These are phyloP conservation scores for Cinnamomum chago DNA, from an alignment of 164 flowering plant species.

Conservation along the genomic window DNA sequence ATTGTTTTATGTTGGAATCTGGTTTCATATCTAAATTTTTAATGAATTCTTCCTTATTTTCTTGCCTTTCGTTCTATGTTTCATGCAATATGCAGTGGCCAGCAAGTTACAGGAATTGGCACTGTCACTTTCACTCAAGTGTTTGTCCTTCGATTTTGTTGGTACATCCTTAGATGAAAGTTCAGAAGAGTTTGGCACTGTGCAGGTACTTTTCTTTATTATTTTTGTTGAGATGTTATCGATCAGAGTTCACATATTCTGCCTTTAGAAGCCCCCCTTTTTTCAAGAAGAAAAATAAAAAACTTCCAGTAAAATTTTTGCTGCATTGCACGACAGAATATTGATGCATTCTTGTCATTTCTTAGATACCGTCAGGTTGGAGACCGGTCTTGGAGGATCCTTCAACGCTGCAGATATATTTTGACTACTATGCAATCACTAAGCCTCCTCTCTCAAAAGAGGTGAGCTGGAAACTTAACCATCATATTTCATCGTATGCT, in stretches of 20 bases:
- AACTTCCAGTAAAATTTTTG: neutral
- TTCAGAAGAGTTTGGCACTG: slow-evolving; percentile 97
- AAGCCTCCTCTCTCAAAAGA: slow-evolving; percentile 87
- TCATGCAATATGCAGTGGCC: slow-evolving; percentile 39
- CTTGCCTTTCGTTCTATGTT: slow-evolving; percentile 3
- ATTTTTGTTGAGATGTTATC: neutral
- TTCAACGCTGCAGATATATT: slow-evolving; percentile 82
- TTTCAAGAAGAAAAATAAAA: neutral
- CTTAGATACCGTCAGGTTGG: slow-evolving; percentile 90
- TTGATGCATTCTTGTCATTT: slow-evolving; percentile 11
- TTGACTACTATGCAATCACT: slow-evolving; percentile 85
- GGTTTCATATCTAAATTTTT: slow-evolving; percentile 4
- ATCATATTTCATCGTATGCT: neutral
- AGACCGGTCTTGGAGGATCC: slow-evolving; percentile 81
- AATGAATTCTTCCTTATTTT: slow-evolving; percentile 6
- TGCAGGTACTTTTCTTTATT: slow-evolving; percentile 53
- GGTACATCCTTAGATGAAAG: slow-evolving; percentile 98
- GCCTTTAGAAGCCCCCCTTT: neutral
- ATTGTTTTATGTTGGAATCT: neutral
- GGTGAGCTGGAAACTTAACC: slow-evolving; percentile 39
- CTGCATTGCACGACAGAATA: neutral
- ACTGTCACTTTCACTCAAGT: slow-evolving; percentile 77
- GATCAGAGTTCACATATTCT: neutral
- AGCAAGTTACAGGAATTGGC: slow-evolving; percentile 78
- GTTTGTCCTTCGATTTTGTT: slow-evolving; percentile 93